Percentiles rank a stretch among this genome's conserved stretches.
phyloP scores from a whole-genome alignment of 1,284 basidiomycete species.

The Ustilago trichophora region DNA sequence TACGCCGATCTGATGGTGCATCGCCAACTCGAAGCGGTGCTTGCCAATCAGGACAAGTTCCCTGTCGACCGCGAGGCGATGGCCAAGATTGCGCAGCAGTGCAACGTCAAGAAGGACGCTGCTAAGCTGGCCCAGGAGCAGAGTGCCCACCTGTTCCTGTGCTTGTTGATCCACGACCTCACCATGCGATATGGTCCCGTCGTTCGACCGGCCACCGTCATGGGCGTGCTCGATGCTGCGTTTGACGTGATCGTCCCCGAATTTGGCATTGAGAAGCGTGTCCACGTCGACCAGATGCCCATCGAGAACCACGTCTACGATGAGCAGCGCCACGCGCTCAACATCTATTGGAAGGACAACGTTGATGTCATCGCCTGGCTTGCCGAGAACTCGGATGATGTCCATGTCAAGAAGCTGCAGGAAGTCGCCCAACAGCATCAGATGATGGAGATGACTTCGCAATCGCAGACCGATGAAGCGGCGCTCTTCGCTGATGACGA shows the following conservation, averaged over 20 bases:
- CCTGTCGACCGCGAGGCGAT: slow-evolving; percentile 96
- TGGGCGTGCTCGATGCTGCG: slow-evolving; percentile 90
- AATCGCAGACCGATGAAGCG: slow-evolving; percentile 55
- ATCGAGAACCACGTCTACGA: slow-evolving; percentile 86
- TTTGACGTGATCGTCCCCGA: slow-evolving; percentile 94
- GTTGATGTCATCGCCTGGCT: slow-evolving; percentile 90
- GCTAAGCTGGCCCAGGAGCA: slow-evolving; percentile 93
- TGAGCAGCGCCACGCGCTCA: slow-evolving; percentile 85
- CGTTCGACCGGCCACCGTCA: slow-evolving; percentile 83
- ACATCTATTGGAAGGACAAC: slow-evolving; percentile 75
- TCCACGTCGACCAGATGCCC: slow-evolving; percentile 98
- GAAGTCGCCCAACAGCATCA: slow-evolving; percentile 50
- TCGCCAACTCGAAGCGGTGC: slow-evolving; percentile 91
- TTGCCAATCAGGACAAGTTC: slow-evolving; percentile 81
- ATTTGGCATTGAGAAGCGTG: slow-evolving; percentile 96
- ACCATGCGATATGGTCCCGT: slow-evolving; percentile 95
- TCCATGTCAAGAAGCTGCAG: slow-evolving; percentile 59
- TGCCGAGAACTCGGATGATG: slow-evolving; percentile 84
- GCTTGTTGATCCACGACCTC: slow-evolving; percentile 88
- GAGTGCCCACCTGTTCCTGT: slow-evolving; percentile 92
- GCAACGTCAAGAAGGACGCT: slow-evolving; percentile 82
- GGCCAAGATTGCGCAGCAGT: slow-evolving; percentile 87
- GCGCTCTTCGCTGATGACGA: slow-evolving; percentile 61
- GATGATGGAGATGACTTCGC: slow-evolving; percentile 58
- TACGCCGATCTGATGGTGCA: slow-evolving; percentile 96